Evolutionary conservation across 2,329 filamentous ascomycete species (phyloP).

Genomic region (Helotiales sp.): DNA sequence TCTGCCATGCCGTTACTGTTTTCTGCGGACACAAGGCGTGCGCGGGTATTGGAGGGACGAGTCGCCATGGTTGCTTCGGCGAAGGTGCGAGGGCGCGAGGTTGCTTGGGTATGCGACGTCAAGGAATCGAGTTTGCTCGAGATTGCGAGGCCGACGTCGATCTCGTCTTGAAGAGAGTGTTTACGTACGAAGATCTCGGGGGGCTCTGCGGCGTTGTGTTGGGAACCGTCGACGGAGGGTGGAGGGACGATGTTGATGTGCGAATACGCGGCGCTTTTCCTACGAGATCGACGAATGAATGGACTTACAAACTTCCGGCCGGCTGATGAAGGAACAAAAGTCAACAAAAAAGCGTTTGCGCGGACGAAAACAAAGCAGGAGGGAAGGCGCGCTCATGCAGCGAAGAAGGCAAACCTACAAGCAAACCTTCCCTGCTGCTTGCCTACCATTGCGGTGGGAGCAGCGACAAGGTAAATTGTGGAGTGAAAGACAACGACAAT

Average conservation of each 20-base stretch:
- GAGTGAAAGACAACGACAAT: background rate
- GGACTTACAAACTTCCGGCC: background rate
- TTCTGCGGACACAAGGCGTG: background rate
- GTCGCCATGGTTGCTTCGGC: conserved; percentile 14
- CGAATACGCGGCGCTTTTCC: background rate
- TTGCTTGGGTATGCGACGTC: background rate
- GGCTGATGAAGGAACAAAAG: background rate
- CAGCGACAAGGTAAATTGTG: background rate
- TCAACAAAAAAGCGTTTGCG: conserved; percentile 7
- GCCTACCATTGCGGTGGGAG: background rate
- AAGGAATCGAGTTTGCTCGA: background rate
- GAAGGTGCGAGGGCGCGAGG: conserved; percentile 8
- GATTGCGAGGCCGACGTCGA: conserved; percentile 15
- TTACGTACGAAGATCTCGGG: conserved; percentile 6
- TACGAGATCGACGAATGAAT: background rate
- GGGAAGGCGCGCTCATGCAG: conserved; percentile 11
- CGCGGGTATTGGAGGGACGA: background rate
- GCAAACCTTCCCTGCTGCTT: background rate
- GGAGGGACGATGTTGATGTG: conserved; percentile 13
- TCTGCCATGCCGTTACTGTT: background rate
- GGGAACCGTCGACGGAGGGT: background rate
- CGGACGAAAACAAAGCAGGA: background rate
- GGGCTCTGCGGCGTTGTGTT: background rate
- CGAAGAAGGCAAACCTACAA: conserved; percentile 8
- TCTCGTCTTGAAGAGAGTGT: conserved; percentile 13